Base-by-base conservation (phyloP, 331 rosid species). In the Rhamnella rubrinervis region DNA sequence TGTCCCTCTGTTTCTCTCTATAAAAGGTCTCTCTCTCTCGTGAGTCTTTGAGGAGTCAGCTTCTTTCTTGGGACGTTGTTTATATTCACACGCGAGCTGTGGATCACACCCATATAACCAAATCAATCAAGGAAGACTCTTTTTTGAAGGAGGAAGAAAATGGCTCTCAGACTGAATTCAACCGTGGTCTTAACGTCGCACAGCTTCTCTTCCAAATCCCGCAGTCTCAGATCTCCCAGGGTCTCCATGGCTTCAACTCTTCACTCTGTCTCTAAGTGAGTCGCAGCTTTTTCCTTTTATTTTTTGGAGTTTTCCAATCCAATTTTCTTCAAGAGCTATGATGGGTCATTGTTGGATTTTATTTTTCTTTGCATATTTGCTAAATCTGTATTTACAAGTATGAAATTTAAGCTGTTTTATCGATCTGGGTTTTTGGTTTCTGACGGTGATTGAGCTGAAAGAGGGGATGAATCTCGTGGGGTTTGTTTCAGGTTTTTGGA, bases 221-320 rank as follows among this genome's bases (percentile, higher is more conserved):
- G 39, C 62, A 71, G 35, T 70, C 65, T 75, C 78, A 75, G 81
- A 82, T 78, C 86, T 67, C 75, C 73, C 6, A 71, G 67, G 49
- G 40, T 75, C 63, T 58, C 6, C 66, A 82, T 82, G 83, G 83
- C 86, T 9, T 78, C 86, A 38, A 71, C 86, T 82, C 72, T 67
- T 35, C 83, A 78, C 50, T 74, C 83, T 40, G 31, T 55, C 53
- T 26, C 83, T 56, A 71, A 35, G 86, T 82, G 21, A 75, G 83
- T 71, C 26, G 52, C 17, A 9, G 9, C 37, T 41, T 5, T 26
- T 37, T 15, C 55, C 23, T 2, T 56, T 16, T 4, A 19, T 31
- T 4, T 38, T 7, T 8, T 39, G 38, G 8, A 6, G 55, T 52
- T 35, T 19, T 63, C 18, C 59, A 19, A 18, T 35, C 31, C 28